Percentiles rank a stretch among this genome's conserved stretches.
These are phyloP conservation scores for Aphanomyces euteiches DNA, from an alignment of 352 stramenopile species.

Conservation along the genomic window DNA sequence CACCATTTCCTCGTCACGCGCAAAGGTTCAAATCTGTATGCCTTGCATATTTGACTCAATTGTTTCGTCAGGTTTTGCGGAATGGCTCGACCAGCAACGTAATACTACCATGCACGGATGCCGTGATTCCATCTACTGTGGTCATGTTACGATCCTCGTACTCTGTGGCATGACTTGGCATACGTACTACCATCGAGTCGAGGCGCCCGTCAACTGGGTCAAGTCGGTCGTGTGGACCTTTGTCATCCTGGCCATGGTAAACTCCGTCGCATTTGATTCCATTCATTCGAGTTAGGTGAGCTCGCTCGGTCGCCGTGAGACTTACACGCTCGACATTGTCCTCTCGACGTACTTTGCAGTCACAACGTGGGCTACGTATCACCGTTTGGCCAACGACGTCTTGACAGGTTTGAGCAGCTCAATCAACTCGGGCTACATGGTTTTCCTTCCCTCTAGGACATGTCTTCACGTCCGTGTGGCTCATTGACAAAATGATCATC, in stretches of 20 bases:
- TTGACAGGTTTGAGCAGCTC: slow-evolving; percentile 5
- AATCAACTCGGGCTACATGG: neutral
- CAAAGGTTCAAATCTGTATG: neutral
- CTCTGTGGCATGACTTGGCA: slow-evolving; percentile 26
- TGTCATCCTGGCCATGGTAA: slow-evolving; percentile 23
- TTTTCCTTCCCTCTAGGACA: slow-evolving; percentile 1
- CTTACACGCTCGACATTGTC: slow-evolving; percentile 23
- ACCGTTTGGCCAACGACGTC: slow-evolving; percentile 25
- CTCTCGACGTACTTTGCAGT: slow-evolving; percentile 26
- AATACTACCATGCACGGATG: slow-evolving; percentile 10
- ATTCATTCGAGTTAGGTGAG: slow-evolving; percentile 9
- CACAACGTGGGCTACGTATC: slow-evolving; percentile 22
- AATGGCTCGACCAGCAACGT: slow-evolving; percentile 13
- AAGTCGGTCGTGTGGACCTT: slow-evolving; percentile 24
- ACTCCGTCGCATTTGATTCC: neutral
- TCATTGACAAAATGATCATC: slow-evolving; percentile 26
- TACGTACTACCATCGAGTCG: slow-evolving; percentile 28
- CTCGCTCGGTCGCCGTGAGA: slow-evolving; percentile 17
- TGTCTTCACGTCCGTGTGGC: slow-evolving; percentile 20
- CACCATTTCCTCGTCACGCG: slow-evolving; percentile 21
- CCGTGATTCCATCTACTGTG: slow-evolving; percentile 29
- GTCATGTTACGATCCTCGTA: slow-evolving; percentile 17
- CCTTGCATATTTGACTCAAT: neutral
- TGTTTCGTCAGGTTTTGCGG: neutral
- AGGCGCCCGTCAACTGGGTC: slow-evolving; percentile 14